Conservation (phyloP, 2,329 filamentous ascomycete species). For the Clonostachys chloroleuca region DNA sequence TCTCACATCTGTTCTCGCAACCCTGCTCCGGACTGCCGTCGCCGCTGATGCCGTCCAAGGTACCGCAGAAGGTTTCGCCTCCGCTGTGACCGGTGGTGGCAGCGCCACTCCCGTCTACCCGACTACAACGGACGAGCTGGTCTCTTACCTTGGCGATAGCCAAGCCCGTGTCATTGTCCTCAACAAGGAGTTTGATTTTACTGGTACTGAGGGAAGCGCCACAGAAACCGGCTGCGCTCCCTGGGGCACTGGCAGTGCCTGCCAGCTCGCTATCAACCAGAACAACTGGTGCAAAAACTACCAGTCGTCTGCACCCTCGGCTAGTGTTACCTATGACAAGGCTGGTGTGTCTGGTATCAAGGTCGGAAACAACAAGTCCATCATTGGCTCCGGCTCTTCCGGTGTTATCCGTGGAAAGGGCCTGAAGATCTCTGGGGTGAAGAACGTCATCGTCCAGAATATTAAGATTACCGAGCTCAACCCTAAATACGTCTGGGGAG, state of each 20-base stretch:
- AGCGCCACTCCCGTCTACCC: neutral
- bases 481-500: conserved; percentile 55
- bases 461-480: conserved; percentile 51
- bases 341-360: conserved; percentile 37
- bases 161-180: conserved; percentile 53
- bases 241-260: conserved; percentile 44
- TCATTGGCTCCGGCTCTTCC: conserved; percentile 42
- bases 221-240: conserved; percentile 49
- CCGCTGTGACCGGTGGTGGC: neutral
- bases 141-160: conserved; percentile 38
- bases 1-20: no score
- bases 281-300: neutral
- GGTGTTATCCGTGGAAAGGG: conserved; percentile 57
- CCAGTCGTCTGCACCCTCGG: neutral
- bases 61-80: neutral
- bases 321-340: neutral
- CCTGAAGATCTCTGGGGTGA: conserved; percentile 39
- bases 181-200: conserved; percentile 52
- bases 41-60: neutral
- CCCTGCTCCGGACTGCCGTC: no score
- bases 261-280: conserved; percentile 37
- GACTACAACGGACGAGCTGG: neutral
- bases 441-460: conserved; percentile 59
- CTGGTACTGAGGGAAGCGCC: conserved; percentile 45
- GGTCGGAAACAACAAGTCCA: conserved; percentile 52